Conservation (phyloP, 1,284 basidiomycete genomes). For the Gomphus bonarii region DNA sequence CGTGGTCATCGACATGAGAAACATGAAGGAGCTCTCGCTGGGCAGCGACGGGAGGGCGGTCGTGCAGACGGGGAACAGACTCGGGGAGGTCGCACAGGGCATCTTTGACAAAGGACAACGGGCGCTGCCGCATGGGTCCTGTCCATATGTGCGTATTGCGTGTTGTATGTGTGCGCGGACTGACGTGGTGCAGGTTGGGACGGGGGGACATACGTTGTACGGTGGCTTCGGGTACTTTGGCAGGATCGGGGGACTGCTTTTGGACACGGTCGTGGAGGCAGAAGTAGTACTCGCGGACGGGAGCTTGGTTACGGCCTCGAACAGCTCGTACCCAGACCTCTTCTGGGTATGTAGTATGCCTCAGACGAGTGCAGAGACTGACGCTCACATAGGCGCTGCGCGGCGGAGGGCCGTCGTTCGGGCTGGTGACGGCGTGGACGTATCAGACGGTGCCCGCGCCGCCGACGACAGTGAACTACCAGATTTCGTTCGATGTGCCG, state of each 20-base stretch:
- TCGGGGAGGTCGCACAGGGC: constrained; percentile 29
- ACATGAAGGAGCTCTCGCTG: constrained; percentile 26
- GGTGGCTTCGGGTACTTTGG: constrained; percentile 34
- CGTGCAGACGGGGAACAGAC: constrained; percentile 29
- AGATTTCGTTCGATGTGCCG: background rate
- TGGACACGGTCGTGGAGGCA: constrained; percentile 30
- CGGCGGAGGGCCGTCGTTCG: constrained; percentile 36
- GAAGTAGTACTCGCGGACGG: constrained; percentile 34
- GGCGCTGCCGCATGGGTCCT: constrained; percentile 30
- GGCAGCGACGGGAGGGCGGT: constrained; percentile 24
- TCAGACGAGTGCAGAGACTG: background rate
- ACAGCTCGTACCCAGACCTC: constrained; percentile 28
- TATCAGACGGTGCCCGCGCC: constrained; percentile 32
- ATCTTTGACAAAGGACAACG: constrained; percentile 26
- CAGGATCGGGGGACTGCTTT: constrained; percentile 31
- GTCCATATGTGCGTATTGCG: constrained; percentile 29
- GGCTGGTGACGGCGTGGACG: constrained; percentile 35
- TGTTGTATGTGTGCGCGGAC: background rate
- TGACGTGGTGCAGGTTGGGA: constrained; percentile 2
- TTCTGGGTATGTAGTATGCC: constrained; percentile 28
- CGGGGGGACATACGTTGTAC: constrained; percentile 29
- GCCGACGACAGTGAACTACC: constrained; percentile 24
- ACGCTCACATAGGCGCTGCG: constrained; percentile 28
- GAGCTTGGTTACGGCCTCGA: constrained; percentile 28
- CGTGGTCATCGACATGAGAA: constrained; percentile 31